Evolutionary conservation across 2,329 filamentous ascomycete genomes (phyloP), one percentile per base, ranked within the genome.

Genomic region (Aspergillus carbonarius): DNA sequence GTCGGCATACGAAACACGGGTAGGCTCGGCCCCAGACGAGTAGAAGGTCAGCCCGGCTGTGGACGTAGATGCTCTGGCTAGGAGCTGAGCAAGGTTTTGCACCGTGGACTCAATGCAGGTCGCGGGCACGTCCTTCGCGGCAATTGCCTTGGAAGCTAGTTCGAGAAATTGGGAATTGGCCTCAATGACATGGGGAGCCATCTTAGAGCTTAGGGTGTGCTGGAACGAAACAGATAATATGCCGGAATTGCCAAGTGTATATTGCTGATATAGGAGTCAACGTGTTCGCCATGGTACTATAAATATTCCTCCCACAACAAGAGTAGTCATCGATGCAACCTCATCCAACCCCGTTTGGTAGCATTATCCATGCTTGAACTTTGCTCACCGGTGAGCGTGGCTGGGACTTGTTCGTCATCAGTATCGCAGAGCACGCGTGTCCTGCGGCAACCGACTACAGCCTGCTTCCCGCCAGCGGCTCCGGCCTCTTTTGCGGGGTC

Each of bases 401-500:
- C 39, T 42, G 39, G 12, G 9, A 12, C 35, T 42, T 18, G 6
- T 12, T 10, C 17, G 18, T 5, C n/a, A 17, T 17, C 37, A 32
- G 30, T 10, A 32, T 39, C 5, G 37, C 6, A 42, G 13, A 42
- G 18, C 39, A 42, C 39, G 39, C 39, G 39, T 17, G 39, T 23
- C 13, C 10, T 0, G 12, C 39, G 39, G 17, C 9, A 17, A 40
- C 9, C 18, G 39, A 20, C 48, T 59, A 66, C 40, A 61, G 20
- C 32, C 58, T 63, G 17, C 54, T 59, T 25, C 27, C 62, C n/a
- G 56, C 12, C 15, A 50, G n/a, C 1, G 35, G 34, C 27, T 50
- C 35, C 10, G 40, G 10, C 13, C 48, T 46, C 23, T 52, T 47
- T 59, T 66, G 66, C 2, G 60, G 57, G 32, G 65, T 60, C 34